Evolutionary conservation across 1,139 yeast species (phyloP), one percentile per base, ranked within the genome.

Genomic region (Schizosaccharomyces versatilis): DNA sequence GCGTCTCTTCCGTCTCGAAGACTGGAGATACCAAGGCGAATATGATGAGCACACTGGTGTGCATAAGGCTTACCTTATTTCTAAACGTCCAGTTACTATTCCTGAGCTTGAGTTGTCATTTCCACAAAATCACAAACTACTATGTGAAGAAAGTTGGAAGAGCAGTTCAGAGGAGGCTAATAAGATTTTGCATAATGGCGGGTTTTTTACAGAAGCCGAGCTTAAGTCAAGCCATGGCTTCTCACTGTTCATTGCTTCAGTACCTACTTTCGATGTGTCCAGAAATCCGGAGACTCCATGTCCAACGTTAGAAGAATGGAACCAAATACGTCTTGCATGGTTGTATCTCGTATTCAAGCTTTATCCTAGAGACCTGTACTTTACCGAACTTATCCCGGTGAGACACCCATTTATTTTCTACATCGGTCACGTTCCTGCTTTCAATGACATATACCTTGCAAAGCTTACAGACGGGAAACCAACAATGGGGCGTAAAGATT

Each of bases 341-440:
- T 61, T 60, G 41, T 36, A 52, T 15, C 54, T 59, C 12, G 57
- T 62, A 7, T 51, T 56, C 36, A 36, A 38, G 7, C 59, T 60
- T 60, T 54, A 59, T 48, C 52, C 59, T 7, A 38, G 41, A 14
- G 41, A 38, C 6, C 59, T 60, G 60, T 54, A 57, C 12, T 56
- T 47, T 15, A 57, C 57, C 19, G 56, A 59, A 53, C 62, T 61
- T 36, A 60, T 60, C 48, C 56, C 59, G 15, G 55, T 60, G 15
- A 58, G 62, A 40, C 60, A 60, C 47, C 59, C 60, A 38, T 58
- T 59, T 49, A 57, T 60, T 36, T 60, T 60, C 42, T 60, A 60
- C 51, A 56, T 61, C 39, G 62, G 62, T 10, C 62, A 60, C 52
- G 54, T 60, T 24, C 62, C 62, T 2, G 58, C 60, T 6, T 60